phyloP scores from a whole-genome alignment of 768 basidiomycete species.

The Multifurca ochricompacta region DNA sequence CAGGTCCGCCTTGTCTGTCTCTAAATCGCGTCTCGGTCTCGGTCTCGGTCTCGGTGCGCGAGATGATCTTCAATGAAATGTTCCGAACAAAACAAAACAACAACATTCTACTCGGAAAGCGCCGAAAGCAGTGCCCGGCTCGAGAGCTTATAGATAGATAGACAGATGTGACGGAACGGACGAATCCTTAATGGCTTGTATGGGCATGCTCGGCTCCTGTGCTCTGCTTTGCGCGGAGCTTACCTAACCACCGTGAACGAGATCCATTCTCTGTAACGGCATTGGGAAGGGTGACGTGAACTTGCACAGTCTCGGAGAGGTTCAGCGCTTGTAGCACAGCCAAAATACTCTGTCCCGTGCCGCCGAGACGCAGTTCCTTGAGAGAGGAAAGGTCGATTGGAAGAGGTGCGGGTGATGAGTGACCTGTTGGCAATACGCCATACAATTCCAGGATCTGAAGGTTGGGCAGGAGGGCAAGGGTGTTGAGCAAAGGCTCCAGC shows the following conservation, averaged over 20 bases:
- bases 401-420: background rate
- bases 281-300: slow-evolving; percentile 3
- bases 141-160: background rate
- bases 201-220: background rate
- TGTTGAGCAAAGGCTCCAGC: slow-evolving; percentile 1
- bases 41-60: too few relatives aligned
- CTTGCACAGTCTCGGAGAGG: background rate
- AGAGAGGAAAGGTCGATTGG: background rate
- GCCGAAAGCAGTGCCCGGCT: background rate
- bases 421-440: background rate
- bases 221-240: slow-evolving; percentile 1
- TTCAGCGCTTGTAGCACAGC: background rate
- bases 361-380: background rate
- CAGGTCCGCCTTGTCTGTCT: too few relatives aligned
- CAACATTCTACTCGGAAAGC: background rate
- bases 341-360: background rate
- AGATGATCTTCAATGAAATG: too few relatives aligned
- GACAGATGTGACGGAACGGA: too few relatives aligned
- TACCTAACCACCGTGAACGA: background rate
- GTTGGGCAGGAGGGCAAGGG: background rate
- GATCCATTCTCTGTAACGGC: background rate
- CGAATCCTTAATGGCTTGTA: background rate
- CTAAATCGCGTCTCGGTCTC: too few relatives aligned
- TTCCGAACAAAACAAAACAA: too few relatives aligned
- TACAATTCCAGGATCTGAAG: slow-evolving; percentile 8